Base-by-base conservation (phyloP, 768 basidiomycete genomes). In the Mycena indigotica region DNA sequence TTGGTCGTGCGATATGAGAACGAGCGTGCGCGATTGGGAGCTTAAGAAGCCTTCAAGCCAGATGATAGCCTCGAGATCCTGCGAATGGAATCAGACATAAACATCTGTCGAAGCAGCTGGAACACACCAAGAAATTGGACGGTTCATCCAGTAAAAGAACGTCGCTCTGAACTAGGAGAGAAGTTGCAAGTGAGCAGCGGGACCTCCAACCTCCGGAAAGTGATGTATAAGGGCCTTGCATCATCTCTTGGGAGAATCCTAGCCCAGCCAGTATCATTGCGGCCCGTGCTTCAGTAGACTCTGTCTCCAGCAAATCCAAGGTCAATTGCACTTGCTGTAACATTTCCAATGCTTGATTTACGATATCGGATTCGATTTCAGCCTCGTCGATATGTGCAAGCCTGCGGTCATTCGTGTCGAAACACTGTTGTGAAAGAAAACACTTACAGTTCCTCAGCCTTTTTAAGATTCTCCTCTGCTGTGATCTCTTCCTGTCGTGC, bases 191-290 rank as follows among this genome's bases (percentile, higher is more conserved):
- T 28, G 79, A 77, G 56, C 82, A 81, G 19, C 86, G 75, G 41
- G 84, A 82, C 38, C 80, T 70, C 87, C 87, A 89, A 0, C 87
- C 88, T 17, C 87, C 87, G 24, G 83, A 85, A 23, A 89, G 72
- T 0, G 75, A 71, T 1, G 69, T 67, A 53, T 80, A 79, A 4
- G 77, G 76, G 53, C 75, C 73, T 8, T 72, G 67, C 8, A 73
- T 67, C 48, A 65, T 67, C 15, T 72, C 71, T 30, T 75, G 67
- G 0, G 70, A 70, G 69, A 89, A 89, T 0, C 87, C 87, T 2
- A 90, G 72, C 1, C 88, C 87, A 21, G 70, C 63, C 12, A 89
- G 74, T 52, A 89, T 82, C 0, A 66, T 65, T 30, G 77, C 75
- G 1, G 86, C 87, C 3, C 77, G 70, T n/a, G 72, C 70, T 57